A percentile compares a stretch with the other conserved stretches of the same genome.
These are phyloP conservation scores for Pichia cabralensis DNA, from an alignment of 805 yeast genomes.

Conservation along the genomic window DNA sequence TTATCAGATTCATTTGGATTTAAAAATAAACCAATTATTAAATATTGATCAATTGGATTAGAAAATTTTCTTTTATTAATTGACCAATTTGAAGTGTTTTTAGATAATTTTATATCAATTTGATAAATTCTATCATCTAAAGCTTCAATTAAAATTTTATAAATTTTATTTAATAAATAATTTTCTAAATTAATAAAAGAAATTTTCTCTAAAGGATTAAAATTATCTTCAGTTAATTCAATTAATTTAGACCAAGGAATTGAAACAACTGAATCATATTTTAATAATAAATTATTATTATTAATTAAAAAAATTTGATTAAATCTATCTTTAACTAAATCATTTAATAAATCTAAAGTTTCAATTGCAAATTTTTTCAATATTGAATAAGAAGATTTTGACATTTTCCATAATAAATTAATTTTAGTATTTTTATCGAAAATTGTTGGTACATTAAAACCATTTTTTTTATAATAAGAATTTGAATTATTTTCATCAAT, in stretches of 20 bases:
- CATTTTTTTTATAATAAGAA: slow-evolving; percentile 43
- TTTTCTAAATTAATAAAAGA: slow-evolving; percentile 62
- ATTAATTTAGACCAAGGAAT: slow-evolving; percentile 36
- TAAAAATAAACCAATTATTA: slow-evolving; percentile 54
- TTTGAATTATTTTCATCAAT: slow-evolving; percentile 36
- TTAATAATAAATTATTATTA: slow-evolving; percentile 41
- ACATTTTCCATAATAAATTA: slow-evolving; percentile 75
- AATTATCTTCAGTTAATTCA: slow-evolving; percentile 32
- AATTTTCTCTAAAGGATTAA: slow-evolving; percentile 64
- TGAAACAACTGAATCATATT: slow-evolving; percentile 55
- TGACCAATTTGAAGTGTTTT: slow-evolving; percentile 25
- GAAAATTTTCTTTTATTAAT: slow-evolving; percentile 46
- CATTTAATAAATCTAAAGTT: slow-evolving; percentile 61
- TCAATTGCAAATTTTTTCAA: slow-evolving; percentile 58
- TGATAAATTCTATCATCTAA: slow-evolving; percentile 40
- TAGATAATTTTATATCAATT: slow-evolving; percentile 24
- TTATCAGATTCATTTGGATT: slow-evolving; percentile 70
- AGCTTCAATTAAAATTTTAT: slow-evolving; percentile 46
- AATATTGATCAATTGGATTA: slow-evolving; percentile 17
- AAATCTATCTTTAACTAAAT: slow-evolving; percentile 76
- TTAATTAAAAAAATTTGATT: slow-evolving; percentile 63
- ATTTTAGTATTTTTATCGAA: slow-evolving; percentile 70
- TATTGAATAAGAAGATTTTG: slow-evolving; percentile 51
- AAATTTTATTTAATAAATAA: slow-evolving; percentile 51
- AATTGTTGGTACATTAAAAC: slow-evolving; percentile 65